Percentiles rank a stretch among this genome's conserved stretches.
These are phyloP conservation scores for Vinca minor DNA, from an alignment of 257 asterid genomes.

Conservation along the genomic window DNA sequence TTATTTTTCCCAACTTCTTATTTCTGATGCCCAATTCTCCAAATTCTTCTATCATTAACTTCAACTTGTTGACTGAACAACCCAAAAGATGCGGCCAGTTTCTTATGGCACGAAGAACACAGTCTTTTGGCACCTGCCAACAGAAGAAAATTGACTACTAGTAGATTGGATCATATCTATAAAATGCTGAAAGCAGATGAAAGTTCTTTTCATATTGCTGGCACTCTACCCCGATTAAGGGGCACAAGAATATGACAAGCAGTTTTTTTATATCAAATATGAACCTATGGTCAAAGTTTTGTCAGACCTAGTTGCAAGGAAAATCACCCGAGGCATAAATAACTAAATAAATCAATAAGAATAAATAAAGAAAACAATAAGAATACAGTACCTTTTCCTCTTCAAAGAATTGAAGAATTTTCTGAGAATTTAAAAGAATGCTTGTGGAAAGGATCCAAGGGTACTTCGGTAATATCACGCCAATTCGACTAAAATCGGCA, in stretches of 20 bases:
- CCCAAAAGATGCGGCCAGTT: conserved; percentile 79
- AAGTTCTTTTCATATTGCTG: not conserved
- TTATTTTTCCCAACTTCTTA: conserved; percentile 65
- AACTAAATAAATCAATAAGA: not conserved
- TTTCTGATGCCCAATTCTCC: conserved; percentile 36
- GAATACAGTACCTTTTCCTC: conserved; percentile 53
- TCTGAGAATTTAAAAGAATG: conserved; percentile 52
- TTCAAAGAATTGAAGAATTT: conserved; percentile 48
- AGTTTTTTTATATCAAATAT: not conserved
- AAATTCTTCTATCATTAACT: conserved; percentile 51
- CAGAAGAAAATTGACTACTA: not conserved
- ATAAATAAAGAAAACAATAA: too few species aligned
- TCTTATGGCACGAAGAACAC: conserved; percentile 48
- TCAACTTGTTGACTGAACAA: conserved; percentile 57
- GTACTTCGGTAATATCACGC: conserved; percentile 68
- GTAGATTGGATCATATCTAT: not conserved
- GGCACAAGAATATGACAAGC: not conserved
- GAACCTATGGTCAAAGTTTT: not conserved
- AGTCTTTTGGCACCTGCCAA: conserved; percentile 58
- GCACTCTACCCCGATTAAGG: not conserved
- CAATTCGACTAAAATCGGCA: conserved; percentile 33
- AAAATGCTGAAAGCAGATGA: conserved; percentile 10
- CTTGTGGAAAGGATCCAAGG: conserved; percentile 89
- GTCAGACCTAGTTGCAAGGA: not conserved
- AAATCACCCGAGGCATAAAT: conserved; percentile 2